phyloP scores from a whole-genome alignment of 768 basidiomycete genomes.

The Macrolepiota dolichaula region DNA sequence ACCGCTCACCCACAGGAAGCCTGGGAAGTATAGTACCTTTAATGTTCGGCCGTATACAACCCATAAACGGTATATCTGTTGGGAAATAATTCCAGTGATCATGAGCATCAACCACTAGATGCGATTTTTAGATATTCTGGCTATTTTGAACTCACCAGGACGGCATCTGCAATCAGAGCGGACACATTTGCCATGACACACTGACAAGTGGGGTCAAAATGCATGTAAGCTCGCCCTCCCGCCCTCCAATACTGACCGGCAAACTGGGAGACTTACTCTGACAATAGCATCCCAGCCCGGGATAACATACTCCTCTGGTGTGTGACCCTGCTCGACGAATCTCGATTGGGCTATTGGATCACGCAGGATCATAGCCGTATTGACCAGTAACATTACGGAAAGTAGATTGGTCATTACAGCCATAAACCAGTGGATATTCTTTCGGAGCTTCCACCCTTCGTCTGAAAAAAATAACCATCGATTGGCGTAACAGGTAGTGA shows the following conservation, averaged over 20 bases:
- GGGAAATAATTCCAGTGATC: no score
- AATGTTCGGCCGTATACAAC: background rate
- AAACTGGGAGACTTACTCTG: background rate
- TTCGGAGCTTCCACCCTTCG: background rate
- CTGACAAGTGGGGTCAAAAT: background rate
- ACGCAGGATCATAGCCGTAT: background rate
- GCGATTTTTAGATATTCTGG: no score
- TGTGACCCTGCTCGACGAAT: background rate
- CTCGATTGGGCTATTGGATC: background rate
- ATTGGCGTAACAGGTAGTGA: background rate
- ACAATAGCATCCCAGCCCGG: background rate
- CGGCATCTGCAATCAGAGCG: background rate
- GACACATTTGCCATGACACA: background rate
- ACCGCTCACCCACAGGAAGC: slow-evolving; percentile 10
- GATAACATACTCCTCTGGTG: background rate
- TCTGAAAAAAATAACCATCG: background rate
- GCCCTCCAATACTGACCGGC: background rate
- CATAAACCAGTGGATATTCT: background rate
- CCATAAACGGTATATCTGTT: slow-evolving; percentile 12
- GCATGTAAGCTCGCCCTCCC: no score
- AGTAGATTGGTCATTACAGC: background rate
- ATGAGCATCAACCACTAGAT: no score
- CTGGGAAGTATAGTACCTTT: slow-evolving; percentile 1
- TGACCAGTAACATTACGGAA: no score
- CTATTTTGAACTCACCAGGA: background rate